A percentile compares a stretch with the other conserved stretches of the same genome.
Evolutionary conservation across 106 monocot genomes (phyloP).

Genomic region (Dendrobium chrysotoxum): DNA sequence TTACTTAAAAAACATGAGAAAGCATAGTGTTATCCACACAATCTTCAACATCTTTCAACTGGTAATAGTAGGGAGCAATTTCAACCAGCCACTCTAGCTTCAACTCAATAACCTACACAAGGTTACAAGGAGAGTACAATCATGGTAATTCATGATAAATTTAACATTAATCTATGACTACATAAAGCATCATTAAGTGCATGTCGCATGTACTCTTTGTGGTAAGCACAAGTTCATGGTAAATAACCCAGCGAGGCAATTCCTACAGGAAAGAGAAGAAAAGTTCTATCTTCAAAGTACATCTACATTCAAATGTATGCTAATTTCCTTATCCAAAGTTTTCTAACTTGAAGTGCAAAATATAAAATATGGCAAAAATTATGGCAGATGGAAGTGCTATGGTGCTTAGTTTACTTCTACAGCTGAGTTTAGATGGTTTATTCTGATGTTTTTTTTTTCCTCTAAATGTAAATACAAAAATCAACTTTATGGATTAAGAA

Average conservation of each 20-base stretch:
- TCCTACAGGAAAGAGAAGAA: slow-evolving; percentile 25
- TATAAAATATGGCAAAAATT: neutral
- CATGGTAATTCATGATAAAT: neutral
- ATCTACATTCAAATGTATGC: neutral
- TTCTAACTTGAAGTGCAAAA: neutral
- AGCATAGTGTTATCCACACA: slow-evolving; percentile 20
- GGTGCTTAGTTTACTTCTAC: too few species aligned
- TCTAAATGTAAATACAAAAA: neutral
- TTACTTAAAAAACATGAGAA: too few species aligned
- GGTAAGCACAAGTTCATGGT: slow-evolving; percentile 91
- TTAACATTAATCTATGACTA: neutral
- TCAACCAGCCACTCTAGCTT: slow-evolving; percentile 42
- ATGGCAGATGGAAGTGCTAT: neutral
- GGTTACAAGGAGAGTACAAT: neutral
- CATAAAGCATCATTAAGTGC: slow-evolving; percentile 18
- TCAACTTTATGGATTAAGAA: neutral
- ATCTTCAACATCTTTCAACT: slow-evolving; percentile 50
- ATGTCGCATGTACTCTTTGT: slow-evolving; percentile 97
- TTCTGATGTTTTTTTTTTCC: too few species aligned
- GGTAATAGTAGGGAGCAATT: slow-evolving; percentile 39
- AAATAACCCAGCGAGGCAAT: slow-evolving; percentile 79
- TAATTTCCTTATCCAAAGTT: neutral
- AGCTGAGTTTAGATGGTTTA: too few species aligned
- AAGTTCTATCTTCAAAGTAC: neutral
- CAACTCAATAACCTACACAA: slow-evolving; percentile 23